Evolutionary conservation across 2,329 filamentous ascomycete species (phyloP), one percentile per base, ranked within the genome.

Genomic region (Bipolaris bicolor): DNA sequence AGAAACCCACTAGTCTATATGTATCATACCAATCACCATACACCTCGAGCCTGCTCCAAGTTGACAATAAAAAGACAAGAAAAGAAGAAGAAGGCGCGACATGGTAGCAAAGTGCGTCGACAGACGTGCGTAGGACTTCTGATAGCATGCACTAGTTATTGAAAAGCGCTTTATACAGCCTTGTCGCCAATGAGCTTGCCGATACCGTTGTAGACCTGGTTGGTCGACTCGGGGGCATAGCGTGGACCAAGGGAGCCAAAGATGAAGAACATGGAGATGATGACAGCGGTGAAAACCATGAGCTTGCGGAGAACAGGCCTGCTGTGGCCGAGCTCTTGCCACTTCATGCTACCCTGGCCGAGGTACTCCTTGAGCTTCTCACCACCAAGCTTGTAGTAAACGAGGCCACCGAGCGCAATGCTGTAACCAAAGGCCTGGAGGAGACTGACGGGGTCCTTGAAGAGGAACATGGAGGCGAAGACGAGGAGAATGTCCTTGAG

Each of bases 401-500:
- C 79, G 80, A 95, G 90, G 71, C 90, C 91, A 61, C 81, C 83
- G 29, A 94, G 86, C 49, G 91, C 90, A 73, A 94, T 91, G 76
- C 83, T 84, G 84, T 94, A 95, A 66, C 91, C 91, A 74, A 94
- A 92, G 76, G 90, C 88, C 81, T 95, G 91, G 55, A 94, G 85
- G 53, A 80, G 80, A 15, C 89, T 86, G 62, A 94, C 88, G 49
- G 88, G 86, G 62, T 90, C 90, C 67, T 86, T 85, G 88, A 90
- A 94, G 77, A 94, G 90, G 64, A 90, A 77, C 86, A 93, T 92
- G 60, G 90, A 92, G 44, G 89, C 89, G 51, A 83, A 81, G 58
- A 95, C 91, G 49, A 95, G 88, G 70, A 95, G 84, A 57, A 95
- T 91, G 77, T 95, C 91, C 84, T 94, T 95, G 63, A 95, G 86